Percentiles rank a stretch among this genome's conserved stretches.
These are phyloP conservation scores for Pelargonium nanum DNA, from an alignment of 345 rosid species.

Conservation along the genomic window DNA sequence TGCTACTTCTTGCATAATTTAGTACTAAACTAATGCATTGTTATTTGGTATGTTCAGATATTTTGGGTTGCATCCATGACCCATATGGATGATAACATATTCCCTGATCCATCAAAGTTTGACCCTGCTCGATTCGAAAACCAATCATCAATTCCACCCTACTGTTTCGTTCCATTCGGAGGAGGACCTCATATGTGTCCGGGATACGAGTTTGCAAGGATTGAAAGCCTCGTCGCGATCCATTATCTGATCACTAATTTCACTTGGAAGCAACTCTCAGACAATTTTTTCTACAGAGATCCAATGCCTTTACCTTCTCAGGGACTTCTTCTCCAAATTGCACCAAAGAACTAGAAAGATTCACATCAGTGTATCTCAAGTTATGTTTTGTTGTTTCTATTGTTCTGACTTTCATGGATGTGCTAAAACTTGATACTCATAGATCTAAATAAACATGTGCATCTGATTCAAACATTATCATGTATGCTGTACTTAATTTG, in stretches of 20 bases:
- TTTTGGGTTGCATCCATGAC: constrained; percentile 39
- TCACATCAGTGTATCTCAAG: too few relatives aligned
- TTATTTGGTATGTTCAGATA: constrained; percentile 13
- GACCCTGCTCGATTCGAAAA: constrained; percentile 39
- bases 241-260: constrained; percentile 41
- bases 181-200: constrained; percentile 48
- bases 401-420: too few relatives aligned
- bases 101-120: constrained; percentile 36
- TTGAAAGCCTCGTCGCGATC: constrained; percentile 32
- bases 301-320: too few relatives aligned
- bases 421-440: too few relatives aligned
- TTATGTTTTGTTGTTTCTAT: too few relatives aligned
- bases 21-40: background rate
- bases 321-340: too few relatives aligned
- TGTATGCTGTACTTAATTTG: too few relatives aligned
- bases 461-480: too few relatives aligned
- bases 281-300: too few relatives aligned
- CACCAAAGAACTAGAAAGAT: too few relatives aligned
- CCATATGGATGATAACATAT: constrained; percentile 39
- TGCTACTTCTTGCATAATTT: too few relatives aligned
- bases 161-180: constrained; percentile 35
- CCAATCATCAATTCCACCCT: constrained; percentile 41
- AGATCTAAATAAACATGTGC: too few relatives aligned
- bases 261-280: background rate
- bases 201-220: constrained; percentile 40